Conservation (phyloP, 257 asterid genomes). For the Datura wrightii region DNA sequence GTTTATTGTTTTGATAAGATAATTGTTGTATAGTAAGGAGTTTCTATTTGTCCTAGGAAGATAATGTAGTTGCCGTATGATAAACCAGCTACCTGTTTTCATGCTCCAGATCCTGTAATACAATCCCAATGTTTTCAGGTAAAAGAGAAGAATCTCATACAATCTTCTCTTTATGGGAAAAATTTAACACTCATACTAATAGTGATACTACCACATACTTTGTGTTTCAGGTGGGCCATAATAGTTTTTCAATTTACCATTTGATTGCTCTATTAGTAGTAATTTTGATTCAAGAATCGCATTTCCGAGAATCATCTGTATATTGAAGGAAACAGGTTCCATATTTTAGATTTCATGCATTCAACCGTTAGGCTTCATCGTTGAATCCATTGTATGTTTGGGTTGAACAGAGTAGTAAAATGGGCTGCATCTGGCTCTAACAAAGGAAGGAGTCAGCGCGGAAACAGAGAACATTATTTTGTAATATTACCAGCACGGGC, state of each 20-base stretch:
- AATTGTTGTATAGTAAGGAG: not conserved
- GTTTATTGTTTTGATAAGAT: not conserved
- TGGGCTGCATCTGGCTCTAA: not conserved
- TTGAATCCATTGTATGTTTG: not conserved
- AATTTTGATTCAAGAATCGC: not conserved
- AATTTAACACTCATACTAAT: not conserved
- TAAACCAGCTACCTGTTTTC: not conserved
- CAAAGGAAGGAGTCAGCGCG: not conserved
- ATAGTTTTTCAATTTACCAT: not conserved
- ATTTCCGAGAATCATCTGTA: not conserved
- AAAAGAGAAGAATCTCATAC: not conserved
- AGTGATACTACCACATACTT: not conserved
- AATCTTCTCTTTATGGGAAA: not conserved
- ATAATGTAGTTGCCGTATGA: slow-evolving; percentile 16
- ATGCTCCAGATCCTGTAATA: not conserved
- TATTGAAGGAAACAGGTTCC: not conserved
- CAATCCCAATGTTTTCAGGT: not conserved
- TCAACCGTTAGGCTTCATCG: not conserved
- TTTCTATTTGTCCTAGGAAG: not conserved
- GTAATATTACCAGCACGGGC: too few relatives aligned
- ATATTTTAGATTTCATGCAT: not conserved
- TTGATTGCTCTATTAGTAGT: not conserved
- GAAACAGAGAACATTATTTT: not conserved
- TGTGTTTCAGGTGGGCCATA: not conserved
- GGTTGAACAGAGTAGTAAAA: not conserved